Conservation (phyloP, 2,329 filamentous ascomycete genomes). For the Exophiala oligosperma region DNA sequence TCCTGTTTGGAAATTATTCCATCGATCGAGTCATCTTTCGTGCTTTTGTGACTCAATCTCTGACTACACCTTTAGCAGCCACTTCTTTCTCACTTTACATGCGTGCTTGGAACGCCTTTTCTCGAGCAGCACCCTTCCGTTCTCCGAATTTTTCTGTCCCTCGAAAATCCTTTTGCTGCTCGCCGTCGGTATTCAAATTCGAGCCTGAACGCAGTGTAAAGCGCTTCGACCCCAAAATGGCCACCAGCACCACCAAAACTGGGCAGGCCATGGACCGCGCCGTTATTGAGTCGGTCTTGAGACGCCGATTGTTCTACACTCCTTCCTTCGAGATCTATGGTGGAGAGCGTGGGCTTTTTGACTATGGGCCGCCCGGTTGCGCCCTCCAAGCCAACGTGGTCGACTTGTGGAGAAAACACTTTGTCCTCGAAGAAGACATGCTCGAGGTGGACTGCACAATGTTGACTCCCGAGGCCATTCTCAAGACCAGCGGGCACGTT, state of each 20-base stretch:
- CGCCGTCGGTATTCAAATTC: constrained; percentile 33
- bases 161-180: constrained; percentile 43
- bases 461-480: constrained; percentile 86
- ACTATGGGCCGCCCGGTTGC: constrained; percentile 89
- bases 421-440: constrained; percentile 92
- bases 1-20: too few relatives aligned
- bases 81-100: constrained; percentile 14
- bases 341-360: constrained; percentile 84
- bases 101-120: constrained; percentile 18
- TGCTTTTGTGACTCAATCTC: background rate
- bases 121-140: constrained; percentile 32
- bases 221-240: constrained; percentile 47
- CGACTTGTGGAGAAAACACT: constrained; percentile 89
- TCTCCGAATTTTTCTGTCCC: constrained; percentile 32
- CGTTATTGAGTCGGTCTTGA: constrained; percentile 79
- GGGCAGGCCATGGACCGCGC: constrained; percentile 86
- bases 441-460: constrained; percentile 93
- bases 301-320: constrained; percentile 89
- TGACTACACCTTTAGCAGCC: background rate
- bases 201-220: background rate
- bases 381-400: constrained; percentile 84
- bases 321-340: constrained; percentile 95
- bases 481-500: constrained; percentile 95
- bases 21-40: too few relatives aligned
- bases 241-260: constrained; percentile 73